Evolutionary conservation across 1,284 basidiomycete species (phyloP).

Genomic region (Sanghuangporus baumii): DNA sequence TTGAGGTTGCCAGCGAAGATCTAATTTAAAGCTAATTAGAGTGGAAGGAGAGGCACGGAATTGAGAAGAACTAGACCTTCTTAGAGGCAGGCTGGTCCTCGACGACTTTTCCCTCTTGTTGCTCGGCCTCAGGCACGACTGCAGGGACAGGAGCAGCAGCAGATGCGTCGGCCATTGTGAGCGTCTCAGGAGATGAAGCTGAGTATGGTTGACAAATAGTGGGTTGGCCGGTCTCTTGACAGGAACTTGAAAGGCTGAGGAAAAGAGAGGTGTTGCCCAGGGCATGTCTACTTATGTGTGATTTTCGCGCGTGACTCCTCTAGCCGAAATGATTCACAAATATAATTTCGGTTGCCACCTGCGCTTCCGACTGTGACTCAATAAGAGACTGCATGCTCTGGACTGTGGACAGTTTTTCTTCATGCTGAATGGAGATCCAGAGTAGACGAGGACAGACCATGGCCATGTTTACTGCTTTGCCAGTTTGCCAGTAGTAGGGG

Average conservation of each 20-base stretch:
- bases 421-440: background rate
- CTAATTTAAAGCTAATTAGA: constrained; percentile 33
- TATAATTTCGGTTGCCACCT: background rate
- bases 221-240: constrained; percentile 57
- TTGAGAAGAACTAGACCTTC: constrained; percentile 34
- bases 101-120: constrained; percentile 43
- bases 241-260: constrained; percentile 65
- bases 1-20: constrained; percentile 87
- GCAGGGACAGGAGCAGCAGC: constrained; percentile 73
- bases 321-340: background rate
- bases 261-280: constrained; percentile 29
- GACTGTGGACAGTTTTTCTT: too few species aligned
- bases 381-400: background rate
- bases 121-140: constrained; percentile 69
- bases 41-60: constrained; percentile 14
- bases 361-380: background rate
- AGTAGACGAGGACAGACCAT: background rate
- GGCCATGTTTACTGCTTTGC: too few species aligned
- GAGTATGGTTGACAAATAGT: constrained; percentile 24
- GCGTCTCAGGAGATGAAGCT: constrained; percentile 43
- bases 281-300: constrained; percentile 19
- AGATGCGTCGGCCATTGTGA: constrained; percentile 81
- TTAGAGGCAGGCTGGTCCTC: constrained; percentile 70
- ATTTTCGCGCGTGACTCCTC: background rate
- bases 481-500: background rate